Evolutionary conservation across 2,329 filamentous ascomycete species (phyloP), one percentile per base, ranked within the genome.

Genomic region (Clarireedia hainanense): DNA sequence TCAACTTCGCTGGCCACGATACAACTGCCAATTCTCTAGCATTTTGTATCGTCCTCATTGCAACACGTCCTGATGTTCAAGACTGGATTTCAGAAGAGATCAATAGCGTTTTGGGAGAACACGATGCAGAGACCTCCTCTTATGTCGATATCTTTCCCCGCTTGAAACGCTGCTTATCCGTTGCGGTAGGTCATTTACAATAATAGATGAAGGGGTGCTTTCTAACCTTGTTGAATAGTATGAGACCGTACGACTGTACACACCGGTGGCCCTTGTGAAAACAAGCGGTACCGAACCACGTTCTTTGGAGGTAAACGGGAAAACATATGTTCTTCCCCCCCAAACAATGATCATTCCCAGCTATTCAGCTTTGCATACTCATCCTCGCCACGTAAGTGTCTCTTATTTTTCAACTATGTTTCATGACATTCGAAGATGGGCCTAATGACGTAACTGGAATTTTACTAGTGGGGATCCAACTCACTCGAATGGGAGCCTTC

Each of bases 11-110:
- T 20, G 20, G 20, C 20, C 20, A 20, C 20, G 20, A 20, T 7
- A 27, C 26, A 27, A 27, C 26, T 7, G 26, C 26, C 5, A 52
- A 52, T 17, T 24, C 40, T n/a, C 9, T 52, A 2, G 50, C 50
- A 26, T 52, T 52, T 9, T 14, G 42, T 14, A 47, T 52, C 24
- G 30, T 30, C 0, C 17, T 39, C 2, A 52, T 47, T 14, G 50
- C 50, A 17, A 39, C 50, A 26, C 26, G 42, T 7, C 42, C 50
- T 2, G 42, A 52, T 39, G 20, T 52, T 52, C 50, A 52, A 37
- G 50, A 47, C 7, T 52, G 50, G 40, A 52, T 52, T 23, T 20
- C 42, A 3, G 42, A 52, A 17, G 50, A 52, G 6, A 47, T 52
- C 9, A 37, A 47, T 1, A 23, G 36, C 17, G 50, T 52, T 14